A percentile compares a stretch with the other conserved stretches of the same genome.
Conservation (phyloP, 2,329 filamentous ascomycete species). For the Corinectria fuckeliana region DNA sequence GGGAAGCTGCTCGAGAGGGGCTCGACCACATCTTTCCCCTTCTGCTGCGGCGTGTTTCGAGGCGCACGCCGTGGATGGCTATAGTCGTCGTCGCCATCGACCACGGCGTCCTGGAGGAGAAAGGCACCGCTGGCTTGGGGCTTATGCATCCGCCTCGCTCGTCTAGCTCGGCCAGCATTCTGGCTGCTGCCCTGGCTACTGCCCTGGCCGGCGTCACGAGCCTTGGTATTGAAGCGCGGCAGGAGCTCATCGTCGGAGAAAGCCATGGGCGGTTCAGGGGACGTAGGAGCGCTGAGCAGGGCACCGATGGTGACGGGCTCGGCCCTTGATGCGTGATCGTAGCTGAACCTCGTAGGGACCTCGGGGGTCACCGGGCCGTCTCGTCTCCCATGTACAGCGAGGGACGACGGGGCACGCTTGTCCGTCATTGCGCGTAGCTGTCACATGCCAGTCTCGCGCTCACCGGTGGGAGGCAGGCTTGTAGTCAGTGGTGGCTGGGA, state of each 20-base stretch:
- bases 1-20: slow-evolving; percentile 20
- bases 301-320: slow-evolving; percentile 36
- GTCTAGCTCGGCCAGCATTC: slow-evolving; percentile 34
- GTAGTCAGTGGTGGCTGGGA: slow-evolving; percentile 27
- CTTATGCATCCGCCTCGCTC: slow-evolving; percentile 46
- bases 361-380: slow-evolving; percentile 37
- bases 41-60: slow-evolving; percentile 33
- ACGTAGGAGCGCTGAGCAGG: slow-evolving; percentile 30
- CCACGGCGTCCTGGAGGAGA: slow-evolving; percentile 54
- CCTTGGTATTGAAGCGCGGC: slow-evolving; percentile 29
- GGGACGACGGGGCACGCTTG: slow-evolving; percentile 29
- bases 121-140: slow-evolving; percentile 57
- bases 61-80: slow-evolving; percentile 39
- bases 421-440: slow-evolving; percentile 36
- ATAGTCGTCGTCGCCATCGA: slow-evolving; percentile 41
- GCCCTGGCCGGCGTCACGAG: slow-evolving; percentile 24
- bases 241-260: slow-evolving; percentile 40
- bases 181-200: slow-evolving; percentile 25
- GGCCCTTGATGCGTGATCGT: slow-evolving; percentile 33
- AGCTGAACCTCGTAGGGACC: slow-evolving; percentile 36
- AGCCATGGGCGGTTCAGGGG: slow-evolving; percentile 36
- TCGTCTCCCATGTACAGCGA: slow-evolving; percentile 35
- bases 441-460: slow-evolving; percentile 33
- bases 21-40: slow-evolving; percentile 28
- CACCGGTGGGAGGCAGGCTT: slow-evolving; percentile 22